These are phyloP conservation scores for Stagonosporopsis vannaccii DNA, from an alignment of 2,329 filamentous ascomycete genomes.

Conservation along the genomic window DNA sequence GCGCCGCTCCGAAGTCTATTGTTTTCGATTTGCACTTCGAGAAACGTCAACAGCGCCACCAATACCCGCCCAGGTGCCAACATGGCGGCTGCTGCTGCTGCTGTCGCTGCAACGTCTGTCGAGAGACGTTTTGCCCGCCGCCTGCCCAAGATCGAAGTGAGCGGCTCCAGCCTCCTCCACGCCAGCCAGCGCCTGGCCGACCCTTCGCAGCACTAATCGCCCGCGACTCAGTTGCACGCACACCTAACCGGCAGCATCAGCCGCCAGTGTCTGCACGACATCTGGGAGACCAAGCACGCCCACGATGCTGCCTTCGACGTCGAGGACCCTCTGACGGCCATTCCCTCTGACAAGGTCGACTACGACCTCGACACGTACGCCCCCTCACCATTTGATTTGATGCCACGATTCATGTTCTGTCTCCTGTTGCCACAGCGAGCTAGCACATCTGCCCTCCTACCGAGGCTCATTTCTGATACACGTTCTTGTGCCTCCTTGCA, in stretches of 20 bases:
- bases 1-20: constrained; percentile 22
- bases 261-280: constrained; percentile 73
- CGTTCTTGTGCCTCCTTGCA: constrained; percentile 7
- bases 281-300: constrained; percentile 70
- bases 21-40: constrained; percentile 27
- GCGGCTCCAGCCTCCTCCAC: constrained; percentile 25
- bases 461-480: constrained; percentile 16
- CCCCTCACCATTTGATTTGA: constrained; percentile 2
- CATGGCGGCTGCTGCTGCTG: constrained; percentile 22
- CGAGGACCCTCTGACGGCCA: constrained; percentile 72
- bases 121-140: constrained; percentile 41
- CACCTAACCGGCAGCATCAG: constrained; percentile 82
- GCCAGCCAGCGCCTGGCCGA: constrained; percentile 32
- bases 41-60: constrained; percentile 32
- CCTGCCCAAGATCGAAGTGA: constrained; percentile 56
- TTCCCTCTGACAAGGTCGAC: constrained; percentile 75
- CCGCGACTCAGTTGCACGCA: constrained; percentile 70
- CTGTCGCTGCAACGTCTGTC: constrained; percentile 21
- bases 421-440: constrained; percentile 10
- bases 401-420: constrained; percentile 15
- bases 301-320: constrained; percentile 61
- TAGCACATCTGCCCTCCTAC: constrained; percentile 1
- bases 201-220: constrained; percentile 39
- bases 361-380: constrained; percentile 72
- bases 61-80: constrained; percentile 7